phyloP scores from a whole-genome alignment of 2,329 filamentous ascomycete species.

The Diaporthe citri region DNA sequence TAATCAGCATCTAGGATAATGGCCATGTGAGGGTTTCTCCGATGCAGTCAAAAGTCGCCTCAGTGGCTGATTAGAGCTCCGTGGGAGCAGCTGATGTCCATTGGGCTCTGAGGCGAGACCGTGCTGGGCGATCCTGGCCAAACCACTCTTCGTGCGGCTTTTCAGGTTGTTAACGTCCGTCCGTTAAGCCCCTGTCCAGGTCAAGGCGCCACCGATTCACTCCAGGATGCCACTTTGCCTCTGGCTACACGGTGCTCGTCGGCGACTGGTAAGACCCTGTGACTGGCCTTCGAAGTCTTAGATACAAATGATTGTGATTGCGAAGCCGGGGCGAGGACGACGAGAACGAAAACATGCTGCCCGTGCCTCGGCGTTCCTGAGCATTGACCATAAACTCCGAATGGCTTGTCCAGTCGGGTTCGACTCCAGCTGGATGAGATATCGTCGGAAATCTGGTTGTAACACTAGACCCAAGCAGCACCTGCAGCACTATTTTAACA shows the following conservation, averaged over 20 bases:
- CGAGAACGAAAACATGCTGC: not conserved
- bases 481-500: conserved; percentile 23
- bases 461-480: conserved; percentile 22
- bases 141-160: too few relatives aligned
- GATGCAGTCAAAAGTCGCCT: not conserved
- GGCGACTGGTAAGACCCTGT: not conserved
- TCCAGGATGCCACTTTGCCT: not conserved
- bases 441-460: conserved; percentile 21
- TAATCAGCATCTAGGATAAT: not conserved
- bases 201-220: not conserved
- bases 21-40: not conserved
- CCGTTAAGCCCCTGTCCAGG: too few relatives aligned
- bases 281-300: not conserved
- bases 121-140: not conserved
- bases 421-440: conserved; percentile 1
- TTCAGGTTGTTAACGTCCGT: not conserved
- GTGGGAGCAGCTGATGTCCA: not conserved
- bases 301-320: not conserved
- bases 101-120: not conserved
- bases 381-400: not conserved
- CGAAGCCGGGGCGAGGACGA: not conserved
- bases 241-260: not conserved
- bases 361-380: conserved; percentile 14
- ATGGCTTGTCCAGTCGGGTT: not conserved
- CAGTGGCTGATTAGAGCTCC: not conserved